A percentile compares a stretch with the other conserved stretches of the same genome.
Evolutionary conservation across 1,139 yeast genomes (phyloP).

Genomic region (Yamadazyma diospyri): DNA sequence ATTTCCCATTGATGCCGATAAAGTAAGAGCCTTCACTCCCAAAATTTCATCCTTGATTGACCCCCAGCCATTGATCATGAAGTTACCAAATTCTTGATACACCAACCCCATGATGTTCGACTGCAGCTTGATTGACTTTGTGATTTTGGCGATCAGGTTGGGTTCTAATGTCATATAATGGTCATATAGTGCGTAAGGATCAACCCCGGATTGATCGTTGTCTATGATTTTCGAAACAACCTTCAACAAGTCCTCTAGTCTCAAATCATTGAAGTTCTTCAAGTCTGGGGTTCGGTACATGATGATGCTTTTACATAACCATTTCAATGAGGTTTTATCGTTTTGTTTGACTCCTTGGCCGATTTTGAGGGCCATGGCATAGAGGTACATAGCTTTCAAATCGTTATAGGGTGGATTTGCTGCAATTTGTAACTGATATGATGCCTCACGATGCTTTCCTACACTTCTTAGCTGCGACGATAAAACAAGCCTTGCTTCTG

Average conservation of each 20-base stretch:
- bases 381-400: conserved; percentile 61
- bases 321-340: conserved; percentile 52
- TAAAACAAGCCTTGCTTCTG: conserved; percentile 45
- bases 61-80: conserved; percentile 61
- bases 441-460: conserved; percentile 66
- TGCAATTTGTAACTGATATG: conserved; percentile 63
- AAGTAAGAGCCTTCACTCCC: conserved; percentile 60
- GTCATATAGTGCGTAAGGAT: conserved; percentile 26
- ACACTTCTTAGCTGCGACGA: conserved; percentile 54
- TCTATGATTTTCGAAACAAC: conserved; percentile 25
- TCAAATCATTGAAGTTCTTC: conserved; percentile 25
- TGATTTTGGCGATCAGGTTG: conserved; percentile 25
- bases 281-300: conserved; percentile 10
- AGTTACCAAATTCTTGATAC: conserved; percentile 59
- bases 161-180: conserved; percentile 25
- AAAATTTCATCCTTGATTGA: conserved; percentile 49
- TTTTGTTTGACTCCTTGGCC: conserved; percentile 73
- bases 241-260: conserved; percentile 29
- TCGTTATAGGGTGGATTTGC: conserved; percentile 58
- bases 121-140: conserved; percentile 24
- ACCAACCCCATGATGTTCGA: conserved; percentile 30
- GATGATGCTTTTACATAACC: conserved; percentile 51
- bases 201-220: conserved; percentile 22
- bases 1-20: conserved; percentile 69
- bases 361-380: conserved; percentile 63